These are phyloP conservation scores for Ramalina intermedia DNA, from an alignment of 495 filamentous ascomycete species.

Conservation along the genomic window DNA sequence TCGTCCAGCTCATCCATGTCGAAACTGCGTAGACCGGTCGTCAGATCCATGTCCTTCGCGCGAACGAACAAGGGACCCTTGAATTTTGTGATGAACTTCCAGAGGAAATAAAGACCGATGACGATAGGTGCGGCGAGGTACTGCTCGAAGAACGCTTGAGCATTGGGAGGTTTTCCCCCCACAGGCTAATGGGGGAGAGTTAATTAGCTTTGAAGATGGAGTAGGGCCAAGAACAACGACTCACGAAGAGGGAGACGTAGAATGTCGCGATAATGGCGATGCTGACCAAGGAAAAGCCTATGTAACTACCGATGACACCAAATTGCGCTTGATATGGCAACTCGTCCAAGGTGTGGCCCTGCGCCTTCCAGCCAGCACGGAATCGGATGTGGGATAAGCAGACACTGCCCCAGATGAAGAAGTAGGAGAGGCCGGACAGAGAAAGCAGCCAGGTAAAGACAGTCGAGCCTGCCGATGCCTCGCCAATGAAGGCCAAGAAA, in stretches of 20 bases:
- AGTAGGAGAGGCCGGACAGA: constrained; percentile 47
- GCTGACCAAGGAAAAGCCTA: constrained; percentile 45
- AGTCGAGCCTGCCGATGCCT: constrained; percentile 23
- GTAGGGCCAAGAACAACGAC: constrained; percentile 1
- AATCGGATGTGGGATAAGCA: constrained; percentile 63
- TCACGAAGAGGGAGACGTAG: constrained; percentile 31
- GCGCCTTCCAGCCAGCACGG: constrained; percentile 40
- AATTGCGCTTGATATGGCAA: constrained; percentile 52
- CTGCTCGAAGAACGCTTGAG: constrained; percentile 43
- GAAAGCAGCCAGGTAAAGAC: constrained; percentile 53
- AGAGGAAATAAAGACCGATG: constrained; percentile 27
- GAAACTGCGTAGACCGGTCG: constrained; percentile 12
- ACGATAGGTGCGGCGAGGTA: constrained; percentile 49
- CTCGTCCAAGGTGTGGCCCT: constrained; percentile 50
- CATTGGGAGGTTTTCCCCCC: constrained; percentile 21
- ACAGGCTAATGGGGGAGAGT: constrained; percentile 22
- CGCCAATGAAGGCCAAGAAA: constrained; percentile 39
- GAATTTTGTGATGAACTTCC: constrained; percentile 18
- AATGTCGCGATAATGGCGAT: constrained; percentile 51
- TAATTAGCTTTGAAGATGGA: constrained; percentile 20
- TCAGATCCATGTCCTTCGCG: constrained; percentile 12
- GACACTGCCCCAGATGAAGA: constrained; percentile 63
- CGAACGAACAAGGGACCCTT: constrained; percentile 8
- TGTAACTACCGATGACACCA: constrained; percentile 52
- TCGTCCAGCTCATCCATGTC: constrained; percentile 11